Percentiles rank a stretch among this genome's conserved stretches.
Conservation (phyloP, 345 rosid species). For the Geranium brycei region DNA sequence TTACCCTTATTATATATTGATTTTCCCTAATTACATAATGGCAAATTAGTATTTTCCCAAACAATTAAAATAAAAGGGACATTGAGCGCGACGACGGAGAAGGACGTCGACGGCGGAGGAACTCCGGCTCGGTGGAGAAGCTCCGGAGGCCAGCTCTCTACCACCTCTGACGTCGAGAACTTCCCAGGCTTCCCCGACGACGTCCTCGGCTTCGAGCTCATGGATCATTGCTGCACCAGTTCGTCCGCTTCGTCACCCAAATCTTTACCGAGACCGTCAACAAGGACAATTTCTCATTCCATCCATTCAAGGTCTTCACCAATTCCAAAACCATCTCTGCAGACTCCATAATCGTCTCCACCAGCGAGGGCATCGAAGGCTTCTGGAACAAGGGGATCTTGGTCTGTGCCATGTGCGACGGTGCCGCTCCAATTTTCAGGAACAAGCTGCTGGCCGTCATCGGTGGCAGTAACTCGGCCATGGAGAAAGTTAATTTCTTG, state of each 20-base stretch:
- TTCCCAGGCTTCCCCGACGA: slow-evolving; percentile 90
- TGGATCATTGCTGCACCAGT: slow-evolving; percentile 61
- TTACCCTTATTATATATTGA: no score
- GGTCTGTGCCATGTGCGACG: slow-evolving; percentile 95
- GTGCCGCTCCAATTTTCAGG: slow-evolving; percentile 88
- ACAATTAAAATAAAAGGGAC: no score
- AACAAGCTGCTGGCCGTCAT: slow-evolving; percentile 69
- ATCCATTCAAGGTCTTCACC: slow-evolving; percentile 54
- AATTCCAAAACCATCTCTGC: slow-evolving; percentile 49
- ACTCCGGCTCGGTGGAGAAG: no score
- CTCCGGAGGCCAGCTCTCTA: slow-evolving; percentile 93
- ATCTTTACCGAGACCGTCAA: slow-evolving; percentile 73
- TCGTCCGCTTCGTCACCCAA: slow-evolving; percentile 59
- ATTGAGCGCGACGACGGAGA: no score
- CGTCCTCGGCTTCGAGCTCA: slow-evolving; percentile 50
- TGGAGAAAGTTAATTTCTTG: slow-evolving; percentile 87
- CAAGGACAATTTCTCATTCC: slow-evolving; percentile 49
- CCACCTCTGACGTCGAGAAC: slow-evolving; percentile 91
- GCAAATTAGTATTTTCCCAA: no score
- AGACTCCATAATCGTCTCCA: slow-evolving; percentile 66
- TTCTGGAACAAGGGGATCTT: slow-evolving; percentile 94
- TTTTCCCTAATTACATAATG: no score
- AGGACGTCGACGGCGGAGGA: no score
- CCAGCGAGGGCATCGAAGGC: slow-evolving; percentile 32
- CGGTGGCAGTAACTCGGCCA: slow-evolving; percentile 94